phyloP scores from a whole-genome alignment of 345 rosid species.

The Dipteronia sinensis region DNA sequence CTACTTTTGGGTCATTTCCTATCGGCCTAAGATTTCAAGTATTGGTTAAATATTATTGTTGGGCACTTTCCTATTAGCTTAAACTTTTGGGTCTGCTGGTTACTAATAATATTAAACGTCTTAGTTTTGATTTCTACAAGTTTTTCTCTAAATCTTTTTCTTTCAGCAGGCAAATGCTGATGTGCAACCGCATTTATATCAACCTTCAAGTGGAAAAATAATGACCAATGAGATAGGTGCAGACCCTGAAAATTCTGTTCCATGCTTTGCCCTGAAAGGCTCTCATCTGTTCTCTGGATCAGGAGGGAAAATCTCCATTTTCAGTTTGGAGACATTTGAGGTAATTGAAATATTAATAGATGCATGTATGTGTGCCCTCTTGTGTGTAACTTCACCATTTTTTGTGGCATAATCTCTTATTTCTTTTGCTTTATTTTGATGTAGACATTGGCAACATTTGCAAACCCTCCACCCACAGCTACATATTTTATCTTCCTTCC shows the following conservation, averaged over 20 bases:
- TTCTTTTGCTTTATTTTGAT: constrained; percentile 21
- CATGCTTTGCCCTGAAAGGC: constrained; percentile 39
- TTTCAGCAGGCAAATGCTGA: constrained; percentile 27
- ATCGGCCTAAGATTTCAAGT: too few relatives aligned
- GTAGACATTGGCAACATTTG: constrained; percentile 35
- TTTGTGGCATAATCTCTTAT: constrained; percentile 11
- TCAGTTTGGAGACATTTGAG: constrained; percentile 35
- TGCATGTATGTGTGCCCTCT: not conserved
- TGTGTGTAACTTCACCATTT: not conserved
- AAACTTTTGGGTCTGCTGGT: too few relatives aligned
- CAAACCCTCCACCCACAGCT: constrained; percentile 33
- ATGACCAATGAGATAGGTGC: constrained; percentile 37
- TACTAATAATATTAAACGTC: not conserved
- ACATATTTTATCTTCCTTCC: constrained; percentile 39
- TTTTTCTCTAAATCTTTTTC: constrained; percentile 16
- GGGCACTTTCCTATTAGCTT: too few relatives aligned
- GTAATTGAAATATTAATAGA: constrained; percentile 21
- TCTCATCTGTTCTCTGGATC: constrained; percentile 40
- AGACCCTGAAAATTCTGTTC: constrained; percentile 13
- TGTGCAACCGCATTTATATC: constrained; percentile 29
- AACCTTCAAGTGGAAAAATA: constrained; percentile 32
- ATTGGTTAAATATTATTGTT: too few relatives aligned
- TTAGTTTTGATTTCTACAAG: constrained; percentile 13
- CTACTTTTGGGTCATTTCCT: too few relatives aligned
- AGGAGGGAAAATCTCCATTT: constrained; percentile 41